Conservation (phyloP, 208 protist species). For the Trypanosoma mega region DNA sequence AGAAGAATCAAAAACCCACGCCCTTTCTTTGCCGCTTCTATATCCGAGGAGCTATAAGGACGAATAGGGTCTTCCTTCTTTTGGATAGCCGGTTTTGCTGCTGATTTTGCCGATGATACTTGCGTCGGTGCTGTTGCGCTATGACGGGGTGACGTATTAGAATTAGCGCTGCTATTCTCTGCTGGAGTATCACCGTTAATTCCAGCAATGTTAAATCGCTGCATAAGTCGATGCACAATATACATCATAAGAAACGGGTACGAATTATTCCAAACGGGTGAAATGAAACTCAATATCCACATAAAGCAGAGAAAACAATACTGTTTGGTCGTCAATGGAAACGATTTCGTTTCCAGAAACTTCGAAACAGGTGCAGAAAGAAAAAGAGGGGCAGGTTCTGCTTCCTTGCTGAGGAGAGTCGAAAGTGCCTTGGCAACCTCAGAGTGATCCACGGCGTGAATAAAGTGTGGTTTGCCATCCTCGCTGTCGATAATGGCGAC, state of each 20-base stretch:
- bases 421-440: slow-evolving; percentile 32
- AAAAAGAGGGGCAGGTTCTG: not conserved
- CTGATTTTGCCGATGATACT: not conserved
- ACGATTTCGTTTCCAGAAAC: slow-evolving; percentile 39
- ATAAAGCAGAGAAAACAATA: slow-evolving; percentile 46
- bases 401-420: slow-evolving; percentile 10
- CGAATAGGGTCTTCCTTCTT: not conserved
- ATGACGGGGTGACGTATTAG: no score
- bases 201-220: slow-evolving; percentile 15
- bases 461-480: slow-evolving; percentile 44
- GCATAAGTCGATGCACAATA: slow-evolving; percentile 53
- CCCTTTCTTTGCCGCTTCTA: slow-evolving; percentile 49
- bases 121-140: not conserved
- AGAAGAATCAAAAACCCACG: slow-evolving; percentile 75
- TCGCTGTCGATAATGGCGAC: slow-evolving; percentile 63
- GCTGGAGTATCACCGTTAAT: not conserved
- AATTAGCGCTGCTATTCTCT: slow-evolving; percentile 1
- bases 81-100: no score
- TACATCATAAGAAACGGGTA: slow-evolving; percentile 79
- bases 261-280: slow-evolving; percentile 41
- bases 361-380: slow-evolving; percentile 31
- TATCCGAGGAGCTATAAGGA: slow-evolving; percentile 45
- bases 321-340: slow-evolving; percentile 53
- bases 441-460: slow-evolving; percentile 22
- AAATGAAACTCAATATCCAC: slow-evolving; percentile 36